These are phyloP conservation scores for Zygoascus tannicola DNA, from an alignment of 805 yeast genomes.

Conservation along the genomic window DNA sequence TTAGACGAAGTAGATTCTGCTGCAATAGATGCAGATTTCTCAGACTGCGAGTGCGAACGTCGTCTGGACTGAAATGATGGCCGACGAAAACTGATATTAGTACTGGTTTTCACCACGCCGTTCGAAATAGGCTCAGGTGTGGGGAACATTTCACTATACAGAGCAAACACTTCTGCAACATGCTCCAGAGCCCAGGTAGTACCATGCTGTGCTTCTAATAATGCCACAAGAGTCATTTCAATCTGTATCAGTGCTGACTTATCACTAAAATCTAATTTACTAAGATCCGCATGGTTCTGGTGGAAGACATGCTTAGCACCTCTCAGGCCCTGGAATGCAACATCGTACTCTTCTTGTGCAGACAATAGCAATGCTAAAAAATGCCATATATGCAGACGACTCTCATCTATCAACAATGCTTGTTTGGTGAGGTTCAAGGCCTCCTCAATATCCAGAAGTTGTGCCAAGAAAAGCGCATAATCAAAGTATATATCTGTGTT, in stretches of 20 bases:
- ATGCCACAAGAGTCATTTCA: conserved; percentile 63
- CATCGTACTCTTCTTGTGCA: conserved; percentile 46
- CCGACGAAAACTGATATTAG: not conserved
- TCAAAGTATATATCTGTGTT: conserved; percentile 14
- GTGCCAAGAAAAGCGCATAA: conserved; percentile 25
- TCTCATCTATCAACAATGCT: conserved; percentile 34
- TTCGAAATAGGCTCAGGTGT: not conserved
- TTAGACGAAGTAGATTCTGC: not conserved
- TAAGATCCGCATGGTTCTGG: not conserved
- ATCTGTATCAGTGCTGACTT: conserved; percentile 49
- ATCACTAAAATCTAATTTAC: conserved; percentile 7
- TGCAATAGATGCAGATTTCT: not conserved
- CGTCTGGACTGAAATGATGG: not conserved
- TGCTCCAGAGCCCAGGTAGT: conserved; percentile 49
- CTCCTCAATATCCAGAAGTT: conserved; percentile 14
- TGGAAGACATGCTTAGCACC: conserved; percentile 34
- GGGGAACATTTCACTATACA: conserved; percentile 44
- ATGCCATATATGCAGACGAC: conserved; percentile 56
- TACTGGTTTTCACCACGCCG: not conserved
- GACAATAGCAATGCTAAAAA: conserved; percentile 55
- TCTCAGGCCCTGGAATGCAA: conserved; percentile 47
- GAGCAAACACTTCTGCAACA: conserved; percentile 55
- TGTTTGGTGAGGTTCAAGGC: conserved; percentile 21
- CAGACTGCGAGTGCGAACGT: not conserved
- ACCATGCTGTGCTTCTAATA: conserved; percentile 56